Evolutionary conservation across 2,329 filamentous ascomycete species (phyloP).

Genomic region (Arachnomyces sp.): DNA sequence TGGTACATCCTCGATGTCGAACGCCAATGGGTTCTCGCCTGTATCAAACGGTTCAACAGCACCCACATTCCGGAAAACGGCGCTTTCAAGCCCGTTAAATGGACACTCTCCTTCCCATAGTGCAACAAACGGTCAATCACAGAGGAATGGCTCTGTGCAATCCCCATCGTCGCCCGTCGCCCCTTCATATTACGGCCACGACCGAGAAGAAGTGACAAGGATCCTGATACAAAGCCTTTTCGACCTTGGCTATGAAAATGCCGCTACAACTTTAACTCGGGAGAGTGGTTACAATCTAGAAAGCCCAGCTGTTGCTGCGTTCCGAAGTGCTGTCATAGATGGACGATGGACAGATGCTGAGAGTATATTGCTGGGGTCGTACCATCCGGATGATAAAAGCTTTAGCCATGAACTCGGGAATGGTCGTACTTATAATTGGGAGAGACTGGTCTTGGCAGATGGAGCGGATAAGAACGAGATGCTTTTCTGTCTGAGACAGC

Average conservation of each 20-base stretch:
- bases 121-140: constrained; percentile 30
- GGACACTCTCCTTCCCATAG: constrained; percentile 42
- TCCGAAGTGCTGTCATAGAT: constrained; percentile 68
- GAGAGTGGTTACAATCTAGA: constrained; percentile 88
- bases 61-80: constrained; percentile 41
- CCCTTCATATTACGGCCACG: constrained; percentile 68
- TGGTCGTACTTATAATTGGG: constrained; percentile 13
- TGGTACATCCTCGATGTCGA: constrained; percentile 41
- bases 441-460: constrained; percentile 66
- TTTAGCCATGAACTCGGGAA: constrained; percentile 20
- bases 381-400: constrained; percentile 34
- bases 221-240: constrained; percentile 85
- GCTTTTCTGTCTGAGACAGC: constrained; percentile 81
- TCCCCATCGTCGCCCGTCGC: constrained; percentile 19
- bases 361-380: constrained; percentile 57
- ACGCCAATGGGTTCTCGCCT: constrained; percentile 49
- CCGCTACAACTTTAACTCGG: constrained; percentile 65
- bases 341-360: constrained; percentile 86
- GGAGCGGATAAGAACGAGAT: constrained; percentile 71
- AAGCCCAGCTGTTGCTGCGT: constrained; percentile 75
- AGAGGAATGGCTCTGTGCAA: constrained; percentile 33
- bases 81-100: constrained; percentile 45
- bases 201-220: constrained; percentile 85
- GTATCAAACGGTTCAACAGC: constrained; percentile 50
- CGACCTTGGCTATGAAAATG: constrained; percentile 76